These are phyloP conservation scores for Fusarium tjaetaba DNA, from an alignment of 2,329 filamentous ascomycete species.

Conservation along the genomic window DNA sequence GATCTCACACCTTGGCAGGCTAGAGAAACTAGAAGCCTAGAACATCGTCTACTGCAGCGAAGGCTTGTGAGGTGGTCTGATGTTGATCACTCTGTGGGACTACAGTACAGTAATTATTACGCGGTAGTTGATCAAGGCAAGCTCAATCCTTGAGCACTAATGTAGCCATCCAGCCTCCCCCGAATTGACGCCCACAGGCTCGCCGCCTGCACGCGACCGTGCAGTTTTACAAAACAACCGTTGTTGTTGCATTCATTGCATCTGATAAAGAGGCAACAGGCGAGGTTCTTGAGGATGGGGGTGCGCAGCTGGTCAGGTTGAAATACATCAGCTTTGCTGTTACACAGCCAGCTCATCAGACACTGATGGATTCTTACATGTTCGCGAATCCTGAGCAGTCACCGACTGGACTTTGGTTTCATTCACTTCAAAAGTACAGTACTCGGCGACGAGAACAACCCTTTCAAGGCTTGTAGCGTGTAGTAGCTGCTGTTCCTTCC, in stretches of 20 bases:
- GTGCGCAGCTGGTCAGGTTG: conserved; percentile 8
- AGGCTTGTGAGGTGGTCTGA: conserved; percentile 43
- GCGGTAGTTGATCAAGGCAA: conserved; percentile 12
- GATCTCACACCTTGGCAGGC: conserved; percentile 30
- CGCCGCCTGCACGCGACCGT: conserved; percentile 13
- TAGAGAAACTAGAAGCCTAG: conserved; percentile 36
- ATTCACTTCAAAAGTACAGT: neutral
- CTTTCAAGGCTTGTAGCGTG: conserved; percentile 3
- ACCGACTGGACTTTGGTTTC: neutral
- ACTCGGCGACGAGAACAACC: neutral
- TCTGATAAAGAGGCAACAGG: conserved; percentile 14
- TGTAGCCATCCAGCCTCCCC: conserved; percentile 21
- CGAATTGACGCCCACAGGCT: conserved; percentile 20
- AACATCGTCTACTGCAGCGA: conserved; percentile 31
- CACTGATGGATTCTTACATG: conserved; percentile 25
- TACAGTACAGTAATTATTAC: conserved; percentile 8
- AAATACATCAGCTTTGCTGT: conserved; percentile 32
- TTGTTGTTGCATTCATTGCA: neutral
- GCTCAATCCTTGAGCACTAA: conserved; percentile 17
- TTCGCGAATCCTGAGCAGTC: conserved; percentile 11
- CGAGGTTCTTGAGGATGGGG: neutral
- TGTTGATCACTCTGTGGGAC: conserved; percentile 41
- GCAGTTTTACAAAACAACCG: conserved; percentile 5
- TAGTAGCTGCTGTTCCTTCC: neutral
- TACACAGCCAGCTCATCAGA: conserved; percentile 44